Evolutionary conservation across 768 basidiomycete species (phyloP).

Genomic region (Tricholoma bakamatsutake): DNA sequence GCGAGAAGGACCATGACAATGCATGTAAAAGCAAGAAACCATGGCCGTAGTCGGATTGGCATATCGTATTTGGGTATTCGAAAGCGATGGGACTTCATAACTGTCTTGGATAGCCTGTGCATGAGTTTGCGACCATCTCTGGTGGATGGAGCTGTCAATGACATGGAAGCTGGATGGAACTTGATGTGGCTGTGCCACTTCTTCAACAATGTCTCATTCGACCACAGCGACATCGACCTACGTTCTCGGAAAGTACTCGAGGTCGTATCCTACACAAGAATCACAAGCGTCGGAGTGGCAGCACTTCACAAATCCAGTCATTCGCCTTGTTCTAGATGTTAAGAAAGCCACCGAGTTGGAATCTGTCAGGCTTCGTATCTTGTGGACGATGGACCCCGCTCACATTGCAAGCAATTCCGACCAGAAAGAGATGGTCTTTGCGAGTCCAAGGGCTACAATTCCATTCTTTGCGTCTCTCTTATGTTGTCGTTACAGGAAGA

Average conservation of each 20-base stretch:
- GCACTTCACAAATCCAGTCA: slow-evolving; percentile 67
- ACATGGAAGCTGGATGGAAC: not conserved
- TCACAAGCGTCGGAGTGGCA: slow-evolving; percentile 55
- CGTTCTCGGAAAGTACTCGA: slow-evolving; percentile 58
- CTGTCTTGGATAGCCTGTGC: slow-evolving; percentile 42
- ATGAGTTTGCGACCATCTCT: slow-evolving; percentile 29
- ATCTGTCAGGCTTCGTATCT: slow-evolving; percentile 58
- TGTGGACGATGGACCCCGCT: slow-evolving; percentile 51
- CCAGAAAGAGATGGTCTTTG: slow-evolving; percentile 60
- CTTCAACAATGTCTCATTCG: slow-evolving; percentile 38
- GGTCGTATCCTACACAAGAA: slow-evolving; percentile 43
- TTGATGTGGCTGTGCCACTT: slow-evolving; percentile 9
- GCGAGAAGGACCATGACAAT: slow-evolving; percentile 65
- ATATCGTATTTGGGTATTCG: slow-evolving; percentile 61
- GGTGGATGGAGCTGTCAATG: slow-evolving; percentile 7
- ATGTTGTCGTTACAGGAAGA: slow-evolving; percentile 52
- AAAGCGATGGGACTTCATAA: slow-evolving; percentile 70
- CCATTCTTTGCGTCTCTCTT: slow-evolving; percentile 5
- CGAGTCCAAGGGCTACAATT: slow-evolving; percentile 30
- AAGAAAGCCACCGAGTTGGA: slow-evolving; percentile 48
- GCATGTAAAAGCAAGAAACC: slow-evolving; percentile 73
- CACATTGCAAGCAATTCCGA: slow-evolving; percentile 21
- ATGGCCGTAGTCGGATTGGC: slow-evolving; percentile 75
- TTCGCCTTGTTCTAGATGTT: slow-evolving; percentile 57
- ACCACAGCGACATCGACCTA: slow-evolving; percentile 57